These are phyloP conservation scores for Solanum phureja DNA, from an alignment of 257 asterid genomes.

Conservation along the genomic window DNA sequence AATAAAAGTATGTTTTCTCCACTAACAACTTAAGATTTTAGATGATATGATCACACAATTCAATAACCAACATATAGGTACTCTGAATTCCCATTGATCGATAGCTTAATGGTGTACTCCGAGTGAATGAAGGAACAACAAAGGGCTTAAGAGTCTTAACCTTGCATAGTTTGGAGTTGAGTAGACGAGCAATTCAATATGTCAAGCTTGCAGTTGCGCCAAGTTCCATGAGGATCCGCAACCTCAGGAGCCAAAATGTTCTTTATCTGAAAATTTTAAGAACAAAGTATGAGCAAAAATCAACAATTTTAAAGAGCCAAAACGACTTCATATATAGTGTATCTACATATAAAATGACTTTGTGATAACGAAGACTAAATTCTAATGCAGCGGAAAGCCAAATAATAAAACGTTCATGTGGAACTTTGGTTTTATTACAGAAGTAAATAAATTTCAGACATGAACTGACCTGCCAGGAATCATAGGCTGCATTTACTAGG, in stretches of 20 bases:
- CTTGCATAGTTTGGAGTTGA: conserved; percentile 48
- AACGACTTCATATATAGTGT: not conserved
- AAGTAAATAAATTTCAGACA: not conserved
- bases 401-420: not conserved
- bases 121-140: not conserved
- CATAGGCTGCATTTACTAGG: conserved; percentile 14
- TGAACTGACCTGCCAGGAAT: conserved; percentile 11
- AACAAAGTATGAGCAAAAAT: not conserved
- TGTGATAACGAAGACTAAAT: not conserved
- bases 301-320: not conserved
- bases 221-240: conserved; percentile 45
- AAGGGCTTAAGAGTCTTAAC: conserved; percentile 9
- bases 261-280: conserved; percentile 23
- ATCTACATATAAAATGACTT: not conserved
- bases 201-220: conserved; percentile 52
- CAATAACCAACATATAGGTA: too few relatives aligned
- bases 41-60: too few relatives aligned
- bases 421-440: not conserved
- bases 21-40: too few relatives aligned
- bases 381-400: not conserved
- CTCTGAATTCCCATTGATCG: not conserved
- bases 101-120: not conserved
- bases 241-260: conserved; percentile 49
- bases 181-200: conserved; percentile 36
- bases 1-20: too few relatives aligned